These are phyloP conservation scores for Rhynchosporium graminicola DNA, from an alignment of 2,329 filamentous ascomycete genomes.

Conservation along the genomic window DNA sequence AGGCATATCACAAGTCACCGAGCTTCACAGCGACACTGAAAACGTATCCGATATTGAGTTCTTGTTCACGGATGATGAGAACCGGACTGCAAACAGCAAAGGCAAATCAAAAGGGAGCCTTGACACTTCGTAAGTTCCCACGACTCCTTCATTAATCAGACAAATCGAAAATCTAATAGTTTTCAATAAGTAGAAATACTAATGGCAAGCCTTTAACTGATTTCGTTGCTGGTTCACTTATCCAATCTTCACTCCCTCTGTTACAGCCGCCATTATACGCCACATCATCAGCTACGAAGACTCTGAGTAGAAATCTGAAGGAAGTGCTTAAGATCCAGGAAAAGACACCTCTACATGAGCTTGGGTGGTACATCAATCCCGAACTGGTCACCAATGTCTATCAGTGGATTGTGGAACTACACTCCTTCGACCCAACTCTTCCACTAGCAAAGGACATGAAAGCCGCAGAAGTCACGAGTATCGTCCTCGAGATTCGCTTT, in stretches of 20 bases:
- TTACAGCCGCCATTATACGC: conserved; percentile 69
- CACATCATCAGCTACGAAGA: conserved; percentile 58
- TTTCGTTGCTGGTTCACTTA: conserved; percentile 68
- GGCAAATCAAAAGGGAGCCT: conserved; percentile 17
- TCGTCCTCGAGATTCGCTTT: conserved; percentile 83
- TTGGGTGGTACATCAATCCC: conserved; percentile 83
- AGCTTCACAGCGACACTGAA: conserved; percentile 34
- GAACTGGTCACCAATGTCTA: conserved; percentile 61
- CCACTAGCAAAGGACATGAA: conserved; percentile 78
- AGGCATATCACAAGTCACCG: background rate
- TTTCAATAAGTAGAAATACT: background rate
- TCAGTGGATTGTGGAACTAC: conserved; percentile 89
- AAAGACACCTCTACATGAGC: conserved; percentile 58
- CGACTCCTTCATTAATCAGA: background rate
- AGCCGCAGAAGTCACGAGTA: conserved; percentile 57
- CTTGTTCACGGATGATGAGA: conserved; percentile 43
- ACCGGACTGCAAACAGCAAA: conserved; percentile 15
- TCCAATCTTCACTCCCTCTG: conserved; percentile 61
- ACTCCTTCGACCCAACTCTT: conserved; percentile 71
- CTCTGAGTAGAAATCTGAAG: conserved; percentile 65
- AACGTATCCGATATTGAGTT: conserved; percentile 43
- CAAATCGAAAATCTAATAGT: background rate
- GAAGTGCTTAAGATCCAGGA: conserved; percentile 65
- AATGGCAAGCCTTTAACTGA: conserved; percentile 45
- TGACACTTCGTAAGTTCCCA: background rate